A percentile compares a stretch with the other conserved stretches of the same genome.
phyloP scores from a whole-genome alignment of 306 rosid species.

The Prosopis cineraria region DNA sequence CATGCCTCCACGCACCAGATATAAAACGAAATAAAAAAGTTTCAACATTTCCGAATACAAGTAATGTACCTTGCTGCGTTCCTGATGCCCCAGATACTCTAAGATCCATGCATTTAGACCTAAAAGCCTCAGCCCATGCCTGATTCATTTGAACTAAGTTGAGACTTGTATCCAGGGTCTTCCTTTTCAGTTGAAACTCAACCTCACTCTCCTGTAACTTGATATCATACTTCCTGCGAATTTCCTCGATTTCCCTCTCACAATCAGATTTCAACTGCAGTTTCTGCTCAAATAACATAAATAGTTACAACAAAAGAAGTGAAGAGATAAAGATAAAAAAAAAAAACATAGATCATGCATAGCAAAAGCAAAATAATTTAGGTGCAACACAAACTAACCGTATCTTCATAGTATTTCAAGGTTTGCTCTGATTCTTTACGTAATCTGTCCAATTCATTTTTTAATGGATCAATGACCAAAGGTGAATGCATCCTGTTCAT shows the following conservation, averaged over 20 bases:
- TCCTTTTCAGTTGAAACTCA: conserved; percentile 46
- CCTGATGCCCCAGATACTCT: conserved; percentile 41
- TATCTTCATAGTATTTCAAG: conserved; percentile 42
- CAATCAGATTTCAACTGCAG: conserved; percentile 52
- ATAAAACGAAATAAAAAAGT: neutral
- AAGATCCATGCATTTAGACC: conserved; percentile 56
- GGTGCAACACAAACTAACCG: conserved; percentile 50
- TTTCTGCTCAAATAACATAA: conserved; percentile 58
- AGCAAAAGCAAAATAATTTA: conserved; percentile 15
- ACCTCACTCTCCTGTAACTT: conserved; percentile 50
- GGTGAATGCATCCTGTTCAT: conserved; percentile 34
- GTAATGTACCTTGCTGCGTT: conserved; percentile 58
- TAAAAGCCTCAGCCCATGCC: conserved; percentile 67
- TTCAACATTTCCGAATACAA: neutral
- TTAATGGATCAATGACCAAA: conserved; percentile 56
- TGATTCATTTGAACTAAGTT: conserved; percentile 48
- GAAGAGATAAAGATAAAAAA: conserved; percentile 20
- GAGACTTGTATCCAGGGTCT: conserved; percentile 44
- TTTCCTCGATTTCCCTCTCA: conserved; percentile 67
- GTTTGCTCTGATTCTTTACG: conserved; percentile 41
- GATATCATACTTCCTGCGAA: conserved; percentile 57
- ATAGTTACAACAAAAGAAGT: conserved; percentile 11
- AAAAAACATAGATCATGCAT: conserved; percentile 10
- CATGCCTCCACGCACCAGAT: neutral
- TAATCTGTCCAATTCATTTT: conserved; percentile 61